Percentiles rank a stretch among this genome's conserved stretches.
These are phyloP conservation scores for Stramenopiles sp. DNA, from an alignment of 352 stramenopile species.

Conservation along the genomic window DNA sequence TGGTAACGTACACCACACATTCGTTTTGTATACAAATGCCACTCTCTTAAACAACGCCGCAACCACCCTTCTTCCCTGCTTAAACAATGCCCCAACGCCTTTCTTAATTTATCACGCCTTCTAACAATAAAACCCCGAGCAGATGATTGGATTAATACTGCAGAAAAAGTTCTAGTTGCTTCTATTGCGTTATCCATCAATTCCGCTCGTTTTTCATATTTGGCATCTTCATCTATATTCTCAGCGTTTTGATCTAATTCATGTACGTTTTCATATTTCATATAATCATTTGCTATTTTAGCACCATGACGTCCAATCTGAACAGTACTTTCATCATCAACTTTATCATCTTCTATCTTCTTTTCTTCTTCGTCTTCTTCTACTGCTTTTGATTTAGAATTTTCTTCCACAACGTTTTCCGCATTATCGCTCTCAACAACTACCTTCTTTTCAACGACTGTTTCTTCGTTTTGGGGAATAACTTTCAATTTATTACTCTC, in stretches of 20 bases:
- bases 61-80: not conserved
- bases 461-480: too few relatives aligned
- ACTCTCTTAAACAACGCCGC: not conserved
- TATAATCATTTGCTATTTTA: not conserved
- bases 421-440: not conserved
- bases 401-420: not conserved
- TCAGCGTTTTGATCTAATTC: not conserved
- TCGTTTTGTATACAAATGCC: not conserved
- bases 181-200: conserved; percentile 2
- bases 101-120: not conserved
- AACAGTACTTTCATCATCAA: not conserved
- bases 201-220: not conserved
- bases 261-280: not conserved
- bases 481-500: too few relatives aligned
- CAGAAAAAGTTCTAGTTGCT: not conserved
- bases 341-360: not conserved
- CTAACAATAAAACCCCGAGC: not conserved
- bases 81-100: not conserved
- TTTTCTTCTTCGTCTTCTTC: not conserved
- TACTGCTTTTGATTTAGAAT: not conserved
- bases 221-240: not conserved
- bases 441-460: not conserved
- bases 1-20: not conserved
- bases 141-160: not conserved
- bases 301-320: not conserved